A percentile compares a stretch with the other conserved stretches of the same genome.
These are phyloP conservation scores for Botryococcus braunii DNA, from an alignment of 163 green algal genomes.

Conservation along the genomic window DNA sequence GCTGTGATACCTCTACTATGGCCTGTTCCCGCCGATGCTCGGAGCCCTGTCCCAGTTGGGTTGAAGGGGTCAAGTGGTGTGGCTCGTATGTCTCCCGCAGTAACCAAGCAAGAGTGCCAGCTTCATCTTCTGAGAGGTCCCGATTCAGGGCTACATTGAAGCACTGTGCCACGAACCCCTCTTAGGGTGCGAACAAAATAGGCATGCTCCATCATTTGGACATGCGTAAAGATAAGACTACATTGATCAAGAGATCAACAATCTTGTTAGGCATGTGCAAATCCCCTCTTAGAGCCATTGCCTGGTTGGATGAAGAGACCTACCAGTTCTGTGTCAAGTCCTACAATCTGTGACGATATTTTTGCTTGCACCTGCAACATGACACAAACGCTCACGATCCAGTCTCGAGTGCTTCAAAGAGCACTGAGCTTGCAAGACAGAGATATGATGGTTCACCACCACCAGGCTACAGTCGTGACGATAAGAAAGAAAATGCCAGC, in stretches of 20 bases:
- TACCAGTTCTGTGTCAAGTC: conserved; percentile 44
- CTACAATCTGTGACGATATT: conserved; percentile 18
- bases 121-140: conserved; percentile 55
- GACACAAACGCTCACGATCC: neutral
- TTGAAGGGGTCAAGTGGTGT: conserved; percentile 61
- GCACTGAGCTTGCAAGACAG: neutral
- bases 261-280: too few relatives aligned
- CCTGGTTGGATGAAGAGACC: neutral
- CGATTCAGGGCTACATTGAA: conserved; percentile 79
- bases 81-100: conserved; percentile 95
- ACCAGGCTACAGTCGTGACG: neutral
- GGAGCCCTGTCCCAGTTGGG: conserved; percentile 23
- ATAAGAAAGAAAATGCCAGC: neutral
- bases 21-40: too few relatives aligned
- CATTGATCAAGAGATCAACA: neutral
- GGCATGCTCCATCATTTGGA: neutral
- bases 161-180: conserved; percentile 47
- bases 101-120: conserved; percentile 82
- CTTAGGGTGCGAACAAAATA: neutral
- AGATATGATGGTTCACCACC: neutral
- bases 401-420: neutral
- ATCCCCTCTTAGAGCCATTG: too few relatives aligned
- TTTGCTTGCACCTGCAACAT: conserved; percentile 23
- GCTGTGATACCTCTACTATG: too few relatives aligned
- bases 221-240: neutral